phyloP scores from a whole-genome alignment of 2,329 filamentous ascomycete genomes.

The Stagonosporopsis vannaccii region DNA sequence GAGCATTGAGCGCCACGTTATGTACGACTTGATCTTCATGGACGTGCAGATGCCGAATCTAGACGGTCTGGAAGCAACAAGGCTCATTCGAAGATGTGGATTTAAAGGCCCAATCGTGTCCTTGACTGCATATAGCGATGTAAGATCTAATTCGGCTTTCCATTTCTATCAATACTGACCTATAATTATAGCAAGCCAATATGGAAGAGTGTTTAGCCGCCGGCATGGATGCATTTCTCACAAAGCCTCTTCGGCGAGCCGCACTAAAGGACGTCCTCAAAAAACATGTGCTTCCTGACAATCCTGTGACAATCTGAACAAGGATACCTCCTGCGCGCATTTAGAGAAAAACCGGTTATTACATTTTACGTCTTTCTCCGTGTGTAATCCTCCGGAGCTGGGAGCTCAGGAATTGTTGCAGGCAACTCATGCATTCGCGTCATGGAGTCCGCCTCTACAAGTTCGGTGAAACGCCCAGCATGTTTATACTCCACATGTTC shows the following conservation, averaged over 20 bases:
- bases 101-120: constrained; percentile 90
- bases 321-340: no score
- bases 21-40: constrained; percentile 93
- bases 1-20: constrained; percentile 71
- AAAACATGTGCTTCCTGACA: not conserved
- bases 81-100: constrained; percentile 83
- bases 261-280: constrained; percentile 85
- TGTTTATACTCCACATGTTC: not conserved
- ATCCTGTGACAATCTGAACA: no score
- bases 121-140: constrained; percentile 86
- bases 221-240: constrained; percentile 90
- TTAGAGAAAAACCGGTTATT: not conserved
- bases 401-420: not conserved
- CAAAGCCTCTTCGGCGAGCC: constrained; percentile 77
- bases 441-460: not conserved
- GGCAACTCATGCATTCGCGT: not conserved
- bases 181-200: not conserved
- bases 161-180: not conserved
- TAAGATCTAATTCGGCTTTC: constrained; percentile 58
- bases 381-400: not conserved
- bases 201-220: constrained; percentile 69
- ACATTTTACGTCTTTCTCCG: not conserved
- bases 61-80: constrained; percentile 85
- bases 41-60: constrained; percentile 94
- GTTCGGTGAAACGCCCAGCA: not conserved